Evolutionary conservation across 2,329 filamentous ascomycete species (phyloP), one percentile per base, ranked within the genome.

Genomic region (Paradendryphiella salina): DNA sequence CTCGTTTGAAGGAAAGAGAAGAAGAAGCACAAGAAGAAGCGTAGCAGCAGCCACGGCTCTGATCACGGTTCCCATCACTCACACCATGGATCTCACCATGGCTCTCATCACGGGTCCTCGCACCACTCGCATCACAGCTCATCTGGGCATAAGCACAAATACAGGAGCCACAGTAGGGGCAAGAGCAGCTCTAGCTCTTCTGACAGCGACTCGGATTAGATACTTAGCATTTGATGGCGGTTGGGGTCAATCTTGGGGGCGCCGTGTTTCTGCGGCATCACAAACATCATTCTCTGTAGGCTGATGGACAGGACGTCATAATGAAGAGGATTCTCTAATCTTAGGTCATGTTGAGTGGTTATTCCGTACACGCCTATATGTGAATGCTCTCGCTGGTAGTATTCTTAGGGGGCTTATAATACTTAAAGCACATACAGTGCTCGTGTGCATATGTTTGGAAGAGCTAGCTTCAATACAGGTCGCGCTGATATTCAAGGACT

Each of bases 171-270:
- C 50, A 72, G 70, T 59, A 62, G 68, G 4, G 57, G 67, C 18
- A 57, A 56, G 31, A 70, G 68, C 55, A 65, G 60, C 39, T 69
- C 64, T 14, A 70, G 65, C 9, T 67, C 68, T 5, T 33, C 28
- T 14, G 65, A 63, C 53, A 73, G 70, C 46, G 69, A 72, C 47
- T 73, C 70, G 6, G 71, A 74, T 50, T 74, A 64, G 57, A 50
- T 8, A 1, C 14, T 9, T 8, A 18, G 11, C n/a, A 29, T 15
- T 21, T 34, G 2, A 13, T 4, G n/a, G 3, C 29, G 4, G 11
- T 9, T 41, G 23, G 31, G 15, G 21, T 14, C 14, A 14, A 14
- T n/a, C 8, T 17, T 20, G 9, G 3, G 7, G 11, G 20, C 7
- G 10, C 8, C 13, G 10, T 14, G 9, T 32, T 2, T 8, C n/a